Evolutionary conservation across 306 rosid species (phyloP), one percentile per base, ranked within the genome.

Genomic region (Acacia melanoxylon): DNA sequence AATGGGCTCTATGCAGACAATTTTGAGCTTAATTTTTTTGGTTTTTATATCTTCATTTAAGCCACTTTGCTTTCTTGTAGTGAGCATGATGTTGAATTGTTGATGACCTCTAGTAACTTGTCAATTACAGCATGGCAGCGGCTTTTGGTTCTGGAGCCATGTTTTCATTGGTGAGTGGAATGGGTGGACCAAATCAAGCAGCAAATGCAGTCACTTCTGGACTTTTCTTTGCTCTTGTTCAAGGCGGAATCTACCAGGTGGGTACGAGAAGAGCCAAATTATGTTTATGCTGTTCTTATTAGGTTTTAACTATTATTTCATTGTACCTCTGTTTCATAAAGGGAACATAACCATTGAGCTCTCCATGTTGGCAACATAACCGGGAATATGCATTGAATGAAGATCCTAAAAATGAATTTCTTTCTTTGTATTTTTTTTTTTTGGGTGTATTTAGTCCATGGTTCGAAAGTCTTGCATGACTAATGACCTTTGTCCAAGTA

Each of bases 101-200:
- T 72, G 73, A 61, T 20, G n/a, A 72, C 41, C 41, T 80, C 25
- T 41, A 51, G 68, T 45, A 33, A 46, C 35, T 63, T 72, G 20
- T 81, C 42, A 52, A 49, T 73, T 81, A 85, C 95, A 96, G 98
- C 85, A 96, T 96, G 98, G 95, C 77, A 48, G 99, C 97, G 41
- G 99, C 97, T 63, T 96, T 96, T 91, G 99, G 99, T 42, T 96
- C 99, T 5, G 98, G 99, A 68, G 98, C 91, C 35, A 82, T 88
- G 88, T 96, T 96, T 85, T 91, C 99, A 61, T 74, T 96, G 85
- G 99, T 94, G 70, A 94, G 97, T 79, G 99, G 99, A 72, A 80
- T 94, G 90, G 98, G 97, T 63, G 99, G 97, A 58, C 97, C 97
- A 65, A 96, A 92, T 86, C 97, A 83, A 83, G 97, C 82, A 31